A percentile compares a stretch with the other conserved stretches of the same genome.
Conservation (phyloP, 805 yeast genomes). For the Candida bentonensis region DNA sequence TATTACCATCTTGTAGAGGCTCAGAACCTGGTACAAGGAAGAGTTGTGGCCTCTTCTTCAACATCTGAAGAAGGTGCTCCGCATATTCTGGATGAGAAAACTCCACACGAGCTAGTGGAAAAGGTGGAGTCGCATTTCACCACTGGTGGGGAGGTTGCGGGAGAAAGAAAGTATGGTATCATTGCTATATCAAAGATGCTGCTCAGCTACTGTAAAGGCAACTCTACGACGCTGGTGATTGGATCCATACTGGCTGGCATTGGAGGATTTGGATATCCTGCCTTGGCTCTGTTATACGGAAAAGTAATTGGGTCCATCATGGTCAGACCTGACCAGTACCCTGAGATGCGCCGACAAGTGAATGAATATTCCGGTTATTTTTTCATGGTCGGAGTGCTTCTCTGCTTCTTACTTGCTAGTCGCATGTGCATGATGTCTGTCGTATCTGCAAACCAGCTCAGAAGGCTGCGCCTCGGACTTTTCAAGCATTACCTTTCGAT, state of each 20-base stretch:
- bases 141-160: not conserved
- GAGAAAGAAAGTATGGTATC: not conserved
- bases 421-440: constrained; percentile 7
- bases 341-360: constrained; percentile 9
- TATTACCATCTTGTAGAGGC: constrained; percentile 16
- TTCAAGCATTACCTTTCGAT: constrained; percentile 23
- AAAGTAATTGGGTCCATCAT: constrained; percentile 12
- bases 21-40: constrained; percentile 10
- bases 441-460: constrained; percentile 21
- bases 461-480: constrained; percentile 19
- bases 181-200: not conserved
- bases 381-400: not conserved
- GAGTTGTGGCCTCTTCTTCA: constrained; percentile 1
- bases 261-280: constrained; percentile 14
- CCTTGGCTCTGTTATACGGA: constrained; percentile 13
- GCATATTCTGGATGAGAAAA: constrained; percentile 6
- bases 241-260: not conserved
- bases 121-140: no score
- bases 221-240: not conserved
- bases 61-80: not conserved
- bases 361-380: constrained; percentile 4
- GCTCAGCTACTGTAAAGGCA: not conserved
- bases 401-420: not conserved
- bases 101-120: constrained; percentile 4
- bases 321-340: constrained; percentile 6